Evolutionary conservation across 176 grass and related monocot genomes (phyloP).

Genomic region (Paspalum vaginatum): DNA sequence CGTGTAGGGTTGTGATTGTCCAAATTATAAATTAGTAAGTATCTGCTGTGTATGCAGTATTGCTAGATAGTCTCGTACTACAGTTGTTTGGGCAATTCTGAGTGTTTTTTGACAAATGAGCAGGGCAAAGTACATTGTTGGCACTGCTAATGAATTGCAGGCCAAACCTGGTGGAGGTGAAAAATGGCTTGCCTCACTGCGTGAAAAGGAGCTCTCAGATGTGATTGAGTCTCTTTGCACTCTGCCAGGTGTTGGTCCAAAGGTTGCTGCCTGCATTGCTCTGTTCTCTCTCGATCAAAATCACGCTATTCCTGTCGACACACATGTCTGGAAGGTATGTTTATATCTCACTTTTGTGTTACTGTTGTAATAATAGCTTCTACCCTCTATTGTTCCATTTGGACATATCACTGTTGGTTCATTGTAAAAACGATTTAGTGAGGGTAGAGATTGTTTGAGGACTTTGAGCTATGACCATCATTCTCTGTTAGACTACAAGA

Average conservation of each 20-base stretch:
- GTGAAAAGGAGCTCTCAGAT: conserved; percentile 57
- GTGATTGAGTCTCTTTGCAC: conserved; percentile 90
- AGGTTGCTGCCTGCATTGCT: conserved; percentile 92
- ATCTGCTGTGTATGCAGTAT: not conserved
- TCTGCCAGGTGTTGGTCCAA: conserved; percentile 88
- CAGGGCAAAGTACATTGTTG: conserved; percentile 93
- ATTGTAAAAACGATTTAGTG: not conserved
- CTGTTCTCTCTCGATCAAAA: conserved; percentile 96
- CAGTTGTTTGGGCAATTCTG: conserved; percentile 9
- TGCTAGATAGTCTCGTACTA: conserved; percentile 4
- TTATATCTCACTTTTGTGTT: conserved; percentile 10
- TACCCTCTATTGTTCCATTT: not conserved
- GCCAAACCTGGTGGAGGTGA: conserved; percentile 75
- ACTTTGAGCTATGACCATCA: not conserved
- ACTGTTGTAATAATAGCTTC: not conserved
- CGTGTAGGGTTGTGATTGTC: not conserved
- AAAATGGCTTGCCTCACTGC: conserved; percentile 82
- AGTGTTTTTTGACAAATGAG: conserved; percentile 9
- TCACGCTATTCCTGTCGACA: conserved; percentile 92
- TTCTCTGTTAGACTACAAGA: not conserved
- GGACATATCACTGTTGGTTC: not conserved
- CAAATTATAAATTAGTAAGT: not conserved
- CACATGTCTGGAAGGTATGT: conserved; percentile 90
- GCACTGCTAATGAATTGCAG: conserved; percentile 66
- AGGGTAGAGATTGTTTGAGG: not conserved